phyloP scores from a whole-genome alignment of 2,329 filamentous ascomycete genomes.

The Paecilomyces dactylethromorphus region DNA sequence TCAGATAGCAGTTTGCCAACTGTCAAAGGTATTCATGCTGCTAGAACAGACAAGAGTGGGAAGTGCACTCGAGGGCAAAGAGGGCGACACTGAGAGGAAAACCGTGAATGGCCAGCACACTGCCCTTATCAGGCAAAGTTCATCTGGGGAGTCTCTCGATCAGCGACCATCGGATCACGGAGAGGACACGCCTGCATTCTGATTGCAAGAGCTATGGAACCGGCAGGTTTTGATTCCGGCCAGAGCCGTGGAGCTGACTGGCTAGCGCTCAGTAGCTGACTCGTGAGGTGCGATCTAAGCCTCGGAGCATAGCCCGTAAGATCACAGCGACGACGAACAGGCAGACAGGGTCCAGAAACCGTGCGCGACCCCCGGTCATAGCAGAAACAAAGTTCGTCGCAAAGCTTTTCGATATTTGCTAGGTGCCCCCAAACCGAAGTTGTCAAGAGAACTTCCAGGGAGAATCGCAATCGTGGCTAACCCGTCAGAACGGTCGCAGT shows the following conservation, averaged over 20 bases:
- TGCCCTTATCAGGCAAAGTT: conserved; percentile 19
- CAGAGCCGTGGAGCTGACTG: background rate
- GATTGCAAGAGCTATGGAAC: background rate
- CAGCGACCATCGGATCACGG: background rate
- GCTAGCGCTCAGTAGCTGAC: background rate
- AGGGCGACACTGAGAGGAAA: conserved; percentile 5
- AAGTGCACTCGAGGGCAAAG: background rate
- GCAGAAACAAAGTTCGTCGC: background rate
- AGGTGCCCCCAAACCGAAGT: background rate
- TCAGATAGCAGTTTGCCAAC: background rate
- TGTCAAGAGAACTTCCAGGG: background rate
- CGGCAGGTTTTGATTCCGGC: background rate
- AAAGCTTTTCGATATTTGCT: background rate
- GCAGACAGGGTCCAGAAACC: background rate
- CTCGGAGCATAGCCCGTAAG: background rate
- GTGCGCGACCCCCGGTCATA: background rate
- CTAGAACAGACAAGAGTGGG: background rate
- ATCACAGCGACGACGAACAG: background rate
- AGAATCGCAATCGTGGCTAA: background rate
- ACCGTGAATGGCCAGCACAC: conserved; percentile 21
- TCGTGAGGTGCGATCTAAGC: background rate
- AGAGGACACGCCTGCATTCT: background rate
- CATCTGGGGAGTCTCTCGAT: conserved; percentile 6
- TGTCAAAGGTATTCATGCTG: background rate
- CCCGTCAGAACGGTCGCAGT: background rate